A percentile compares a stretch with the other conserved stretches of the same genome.
phyloP scores from a whole-genome alignment of 176 grass and related monocot species.

The Rhynchospora breviuscula region DNA sequence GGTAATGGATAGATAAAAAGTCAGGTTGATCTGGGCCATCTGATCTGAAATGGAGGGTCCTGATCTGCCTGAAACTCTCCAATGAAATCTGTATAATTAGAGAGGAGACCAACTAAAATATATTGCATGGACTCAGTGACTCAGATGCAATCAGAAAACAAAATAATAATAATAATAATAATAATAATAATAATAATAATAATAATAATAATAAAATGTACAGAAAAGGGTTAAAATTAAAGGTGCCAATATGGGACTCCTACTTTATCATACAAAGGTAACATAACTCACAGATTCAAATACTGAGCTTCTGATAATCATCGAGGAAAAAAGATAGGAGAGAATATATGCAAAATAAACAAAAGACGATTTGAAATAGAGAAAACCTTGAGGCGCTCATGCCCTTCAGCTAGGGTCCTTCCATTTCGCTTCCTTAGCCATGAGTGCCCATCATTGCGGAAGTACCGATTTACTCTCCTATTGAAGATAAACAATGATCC shows the following conservation, averaged over 20 bases:
- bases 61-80: background rate
- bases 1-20: background rate
- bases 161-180: background rate
- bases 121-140: background rate
- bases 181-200: too few relatives aligned
- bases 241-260: background rate
- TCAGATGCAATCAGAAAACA: background rate
- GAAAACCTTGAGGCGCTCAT: conserved; percentile 80
- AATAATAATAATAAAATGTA: background rate
- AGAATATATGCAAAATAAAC: background rate
- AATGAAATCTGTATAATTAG: background rate
- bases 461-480: conserved; percentile 68
- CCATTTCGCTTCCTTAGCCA: conserved; percentile 76
- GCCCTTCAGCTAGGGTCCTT: conserved; percentile 60
- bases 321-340: background rate
- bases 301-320: background rate
- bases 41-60: background rate
- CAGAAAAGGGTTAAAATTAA: background rate
- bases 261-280: background rate
- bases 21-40: background rate
- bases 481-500: conserved; percentile 93
- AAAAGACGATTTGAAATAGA: background rate
- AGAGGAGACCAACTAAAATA: background rate
- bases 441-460: conserved; percentile 66
- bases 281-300: background rate